Base-by-base conservation (phyloP, 495 filamentous ascomycete species). In the Parathielavia appendiculata region DNA sequence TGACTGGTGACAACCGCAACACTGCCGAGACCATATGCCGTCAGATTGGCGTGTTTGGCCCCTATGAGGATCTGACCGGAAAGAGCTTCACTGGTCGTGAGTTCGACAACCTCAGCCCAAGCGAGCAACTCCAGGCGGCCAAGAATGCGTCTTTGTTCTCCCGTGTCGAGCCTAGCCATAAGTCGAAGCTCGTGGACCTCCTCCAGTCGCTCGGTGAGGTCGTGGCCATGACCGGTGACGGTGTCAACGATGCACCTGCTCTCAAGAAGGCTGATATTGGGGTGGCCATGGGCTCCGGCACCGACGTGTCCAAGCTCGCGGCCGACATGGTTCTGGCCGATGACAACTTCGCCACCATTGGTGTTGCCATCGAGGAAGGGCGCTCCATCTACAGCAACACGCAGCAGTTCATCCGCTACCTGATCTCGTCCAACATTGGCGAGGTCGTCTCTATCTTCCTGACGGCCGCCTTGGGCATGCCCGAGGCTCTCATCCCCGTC, bases 301-400 rank as follows among this genome's bases (percentile, higher is more conserved):
- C 95, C 12, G 95, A 99, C 66, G 95, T 99, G 7, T 90, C 95
- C 43, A 96, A 93, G 76, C 79, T 99, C 51, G 95, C 95, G 16
- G 89, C 95, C 26, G 95, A 99, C 70, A 99, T 99, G 95, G 93
- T 99, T 14, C 85, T 99, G 51, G 91, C 91, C 30, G 95, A 99
- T 76, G 88, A 97, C 73, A 99, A 99, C 76, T 99, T 99, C 69
- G 93, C 95, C 46, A 97, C 95, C 26, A 99, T 99, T 67, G 89
- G 92, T 65, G 81, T 89, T 55, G 95, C 95, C 36, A 91, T 99
- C 52, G 93, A 97, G 73, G 95, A 99, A 73, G 95, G 95, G 53
- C 86, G 95, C 53, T 91, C 91, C 35, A 99, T 99, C 76, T 99
- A 95, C 80, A 97, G 92, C 85, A 99, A 99, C 80, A 99, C 95